phyloP scores from a whole-genome alignment of 2,329 filamentous ascomycete genomes.

The Fusarium buxicola region DNA sequence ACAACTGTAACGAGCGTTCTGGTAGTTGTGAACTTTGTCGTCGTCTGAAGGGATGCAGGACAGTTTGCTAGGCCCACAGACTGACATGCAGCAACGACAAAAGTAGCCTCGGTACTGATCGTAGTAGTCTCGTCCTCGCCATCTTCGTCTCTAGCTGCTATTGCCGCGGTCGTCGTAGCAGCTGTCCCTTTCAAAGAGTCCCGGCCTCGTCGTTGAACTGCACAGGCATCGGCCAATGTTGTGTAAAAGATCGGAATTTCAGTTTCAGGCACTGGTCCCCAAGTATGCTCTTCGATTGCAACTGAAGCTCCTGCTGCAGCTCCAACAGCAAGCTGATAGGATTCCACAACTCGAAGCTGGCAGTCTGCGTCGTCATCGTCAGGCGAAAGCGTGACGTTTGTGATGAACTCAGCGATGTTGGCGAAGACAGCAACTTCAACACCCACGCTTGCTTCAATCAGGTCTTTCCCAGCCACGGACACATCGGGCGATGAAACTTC shows the following conservation, averaged over 20 bases:
- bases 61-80: slow-evolving; percentile 59
- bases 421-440: slow-evolving; percentile 62
- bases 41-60: slow-evolving; percentile 61
- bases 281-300: slow-evolving; percentile 56
- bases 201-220: slow-evolving; percentile 29
- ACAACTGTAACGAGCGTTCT: slow-evolving; percentile 57
- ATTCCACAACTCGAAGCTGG: slow-evolving; percentile 58
- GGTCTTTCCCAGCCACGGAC: not conserved
- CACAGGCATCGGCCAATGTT: slow-evolving; percentile 59
- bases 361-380: slow-evolving; percentile 54
- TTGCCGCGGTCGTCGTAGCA: slow-evolving; percentile 20
- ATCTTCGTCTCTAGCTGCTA: slow-evolving; percentile 1
- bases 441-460: slow-evolving; percentile 53
- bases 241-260: slow-evolving; percentile 66
- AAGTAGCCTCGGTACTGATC: slow-evolving; percentile 54
- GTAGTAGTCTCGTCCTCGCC: slow-evolving; percentile 52
- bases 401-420: slow-evolving; percentile 65
- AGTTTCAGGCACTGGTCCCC: slow-evolving; percentile 61
- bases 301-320: slow-evolving; percentile 66
- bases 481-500: slow-evolving; percentile 24
- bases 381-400: slow-evolving; percentile 59
- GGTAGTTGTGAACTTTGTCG: slow-evolving; percentile 53
- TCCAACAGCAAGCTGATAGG: slow-evolving; percentile 64
- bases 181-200: slow-evolving; percentile 40
- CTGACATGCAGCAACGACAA: slow-evolving; percentile 59